phyloP scores from a whole-genome alignment of 805 yeast genomes.

The Metschnikowia cubensis region DNA sequence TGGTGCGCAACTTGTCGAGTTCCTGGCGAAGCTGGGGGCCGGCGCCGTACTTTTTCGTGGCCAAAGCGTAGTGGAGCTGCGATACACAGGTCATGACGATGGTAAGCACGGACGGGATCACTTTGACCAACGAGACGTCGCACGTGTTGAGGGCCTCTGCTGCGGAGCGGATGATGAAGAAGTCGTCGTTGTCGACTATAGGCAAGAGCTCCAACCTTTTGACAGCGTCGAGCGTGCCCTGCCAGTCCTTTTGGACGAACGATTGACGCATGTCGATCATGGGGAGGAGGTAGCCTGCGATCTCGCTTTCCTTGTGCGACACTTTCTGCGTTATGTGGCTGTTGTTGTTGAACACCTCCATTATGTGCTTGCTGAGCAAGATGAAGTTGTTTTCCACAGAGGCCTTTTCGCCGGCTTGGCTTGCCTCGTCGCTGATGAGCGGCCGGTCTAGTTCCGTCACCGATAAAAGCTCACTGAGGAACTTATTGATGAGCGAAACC shows the following conservation, averaged over 20 bases:
- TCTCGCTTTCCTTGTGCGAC: conserved; percentile 52
- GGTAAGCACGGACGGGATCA: conserved; percentile 73
- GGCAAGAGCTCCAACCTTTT: conserved; percentile 67
- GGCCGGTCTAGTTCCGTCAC: conserved; percentile 66
- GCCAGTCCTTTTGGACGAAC: conserved; percentile 57
- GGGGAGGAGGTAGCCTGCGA: conserved; percentile 59
- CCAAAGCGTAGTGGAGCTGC: conserved; percentile 46
- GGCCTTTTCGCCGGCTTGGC: conserved; percentile 35
- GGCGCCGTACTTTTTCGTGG: conserved; percentile 41
- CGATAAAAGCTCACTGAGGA: conserved; percentile 73
- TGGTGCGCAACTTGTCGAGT: conserved; percentile 46
- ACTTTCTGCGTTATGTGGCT: conserved; percentile 56
- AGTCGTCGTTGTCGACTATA: conserved; percentile 42
- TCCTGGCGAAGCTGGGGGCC: conserved; percentile 49
- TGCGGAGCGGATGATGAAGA: conserved; percentile 55
- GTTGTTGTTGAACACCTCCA: conserved; percentile 49
- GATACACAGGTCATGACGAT: conserved; percentile 78
- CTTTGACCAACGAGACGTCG: conserved; percentile 71
- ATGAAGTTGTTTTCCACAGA: conserved; percentile 47
- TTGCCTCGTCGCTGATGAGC: conserved; percentile 37
- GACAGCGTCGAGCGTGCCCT: conserved; percentile 51
- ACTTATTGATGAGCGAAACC: conserved; percentile 63
- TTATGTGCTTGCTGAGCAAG: conserved; percentile 41
- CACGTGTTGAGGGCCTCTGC: conserved; percentile 55
- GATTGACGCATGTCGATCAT: conserved; percentile 64